Percentiles rank a stretch among this genome's conserved stretches.
Evolutionary conservation across 768 basidiomycete species (phyloP).

Genomic region (Leccinum disarticulatum): DNA sequence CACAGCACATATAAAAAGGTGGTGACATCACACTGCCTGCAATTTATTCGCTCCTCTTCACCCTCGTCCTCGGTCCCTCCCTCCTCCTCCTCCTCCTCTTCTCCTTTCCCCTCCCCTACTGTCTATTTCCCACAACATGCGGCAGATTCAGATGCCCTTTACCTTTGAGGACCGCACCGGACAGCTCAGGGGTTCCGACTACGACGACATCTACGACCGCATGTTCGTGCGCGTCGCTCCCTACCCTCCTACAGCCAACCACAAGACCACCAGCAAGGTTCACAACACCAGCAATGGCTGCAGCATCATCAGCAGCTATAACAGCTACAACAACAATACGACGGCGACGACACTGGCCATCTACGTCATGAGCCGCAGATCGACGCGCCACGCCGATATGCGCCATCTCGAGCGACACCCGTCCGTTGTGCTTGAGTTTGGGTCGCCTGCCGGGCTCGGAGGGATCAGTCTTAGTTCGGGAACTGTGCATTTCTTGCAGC

Average conservation of each 20-base stretch:
- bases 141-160: slow-evolving; percentile 43
- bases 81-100: no score
- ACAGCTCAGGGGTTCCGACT: slow-evolving; percentile 54
- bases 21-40: neutral
- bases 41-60: neutral
- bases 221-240: slow-evolving; percentile 64
- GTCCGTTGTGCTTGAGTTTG: slow-evolving; percentile 59
- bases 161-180: slow-evolving; percentile 72
- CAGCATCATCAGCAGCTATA: neutral
- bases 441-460: slow-evolving; percentile 52
- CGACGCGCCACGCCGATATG: slow-evolving; percentile 57
- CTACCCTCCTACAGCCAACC: slow-evolving; percentile 37
- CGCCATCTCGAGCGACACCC: slow-evolving; percentile 54
- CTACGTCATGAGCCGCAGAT: slow-evolving; percentile 65
- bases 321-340: neutral
- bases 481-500: slow-evolving; percentile 42
- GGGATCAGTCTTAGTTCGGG: slow-evolving; percentile 34
- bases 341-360: slow-evolving; percentile 47
- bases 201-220: slow-evolving; percentile 78
- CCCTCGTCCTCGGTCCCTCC: neutral
- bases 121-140: slow-evolving; percentile 9
- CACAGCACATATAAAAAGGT: slow-evolving; percentile 23
- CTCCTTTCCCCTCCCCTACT: neutral
- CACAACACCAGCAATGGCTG: neutral
- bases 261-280: neutral